Evolutionary conservation across 345 rosid species (phyloP).

Genomic region (Heritiera fomes): DNA sequence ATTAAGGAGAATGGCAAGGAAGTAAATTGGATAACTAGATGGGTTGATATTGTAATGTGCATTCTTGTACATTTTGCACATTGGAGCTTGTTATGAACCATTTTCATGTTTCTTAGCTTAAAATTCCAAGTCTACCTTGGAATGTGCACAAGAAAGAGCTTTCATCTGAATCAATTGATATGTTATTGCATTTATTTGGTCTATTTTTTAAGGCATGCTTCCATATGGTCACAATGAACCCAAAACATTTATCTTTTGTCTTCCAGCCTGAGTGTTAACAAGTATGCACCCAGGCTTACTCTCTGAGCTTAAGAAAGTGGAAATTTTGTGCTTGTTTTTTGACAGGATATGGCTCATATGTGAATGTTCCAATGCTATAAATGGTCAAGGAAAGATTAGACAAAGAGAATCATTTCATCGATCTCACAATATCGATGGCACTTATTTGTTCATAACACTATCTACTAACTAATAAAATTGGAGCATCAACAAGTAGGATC

Average conservation of each 20-base stretch:
- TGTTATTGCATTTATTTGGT: background rate
- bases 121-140: background rate
- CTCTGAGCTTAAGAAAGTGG: no score
- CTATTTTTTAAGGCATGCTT: background rate
- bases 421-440: no score
- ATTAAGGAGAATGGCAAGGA: constrained; percentile 1
- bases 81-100: background rate
- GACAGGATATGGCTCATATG: no score
- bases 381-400: no score
- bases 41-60: constrained; percentile 34
- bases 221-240: background rate
- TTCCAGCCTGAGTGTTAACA: background rate
- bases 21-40: background rate
- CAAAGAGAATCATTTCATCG: no score
- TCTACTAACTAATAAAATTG: background rate
- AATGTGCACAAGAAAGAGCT: background rate
- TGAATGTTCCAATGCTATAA: no score
- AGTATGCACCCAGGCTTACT: background rate
- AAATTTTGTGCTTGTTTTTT: no score
- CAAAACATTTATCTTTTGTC: background rate
- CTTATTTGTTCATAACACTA: no score
- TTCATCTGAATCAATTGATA: background rate
- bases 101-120: background rate
- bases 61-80: constrained; percentile 11
- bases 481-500: background rate